Conservation (phyloP, 495 filamentous ascomycete species). For the Talaromyces proteolyticus region DNA sequence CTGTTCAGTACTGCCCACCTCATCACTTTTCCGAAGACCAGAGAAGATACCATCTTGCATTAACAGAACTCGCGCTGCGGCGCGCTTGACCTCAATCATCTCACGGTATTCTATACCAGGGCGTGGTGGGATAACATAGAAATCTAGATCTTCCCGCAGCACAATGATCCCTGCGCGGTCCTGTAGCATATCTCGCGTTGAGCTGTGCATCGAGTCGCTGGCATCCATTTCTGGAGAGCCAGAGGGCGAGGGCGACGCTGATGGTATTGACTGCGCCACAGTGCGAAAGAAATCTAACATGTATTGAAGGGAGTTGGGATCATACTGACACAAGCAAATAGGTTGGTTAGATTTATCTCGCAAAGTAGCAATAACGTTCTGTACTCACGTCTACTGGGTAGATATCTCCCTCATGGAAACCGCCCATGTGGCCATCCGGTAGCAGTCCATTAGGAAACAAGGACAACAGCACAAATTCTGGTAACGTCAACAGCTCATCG, state of each 20-base stretch:
- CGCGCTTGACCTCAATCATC: slow-evolving; percentile 95
- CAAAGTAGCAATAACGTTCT: background rate
- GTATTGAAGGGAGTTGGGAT: slow-evolving; percentile 91
- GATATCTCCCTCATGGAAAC: slow-evolving; percentile 86
- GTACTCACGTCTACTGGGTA: slow-evolving; percentile 92
- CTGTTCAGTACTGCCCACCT: slow-evolving; percentile 93
- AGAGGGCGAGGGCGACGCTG: slow-evolving; percentile 54
- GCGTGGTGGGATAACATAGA: slow-evolving; percentile 91
- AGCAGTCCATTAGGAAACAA: slow-evolving; percentile 97
- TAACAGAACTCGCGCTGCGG: slow-evolving; percentile 80
- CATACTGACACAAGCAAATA: slow-evolving; percentile 60
- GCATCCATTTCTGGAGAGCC: slow-evolving; percentile 57
- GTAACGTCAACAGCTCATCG: slow-evolving; percentile 90
- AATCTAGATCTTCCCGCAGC: slow-evolving; percentile 91
- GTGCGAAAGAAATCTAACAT: slow-evolving; percentile 99
- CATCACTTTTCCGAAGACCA: slow-evolving; percentile 88
- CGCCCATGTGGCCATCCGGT: slow-evolving; percentile 92
- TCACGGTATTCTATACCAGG: slow-evolving; percentile 78
- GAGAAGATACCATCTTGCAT: slow-evolving; percentile 96
- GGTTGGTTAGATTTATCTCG: background rate
- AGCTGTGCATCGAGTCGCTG: slow-evolving; percentile 63
- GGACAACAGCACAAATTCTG: slow-evolving; percentile 98
- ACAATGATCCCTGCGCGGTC: slow-evolving; percentile 97
- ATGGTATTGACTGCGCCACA: slow-evolving; percentile 89
- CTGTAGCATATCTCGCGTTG: slow-evolving; percentile 69